Percentiles rank a stretch among this genome's conserved stretches.
These are phyloP conservation scores for Porodaedalea pini DNA, from an alignment of 1,284 basidiomycete genomes.

Conservation along the genomic window DNA sequence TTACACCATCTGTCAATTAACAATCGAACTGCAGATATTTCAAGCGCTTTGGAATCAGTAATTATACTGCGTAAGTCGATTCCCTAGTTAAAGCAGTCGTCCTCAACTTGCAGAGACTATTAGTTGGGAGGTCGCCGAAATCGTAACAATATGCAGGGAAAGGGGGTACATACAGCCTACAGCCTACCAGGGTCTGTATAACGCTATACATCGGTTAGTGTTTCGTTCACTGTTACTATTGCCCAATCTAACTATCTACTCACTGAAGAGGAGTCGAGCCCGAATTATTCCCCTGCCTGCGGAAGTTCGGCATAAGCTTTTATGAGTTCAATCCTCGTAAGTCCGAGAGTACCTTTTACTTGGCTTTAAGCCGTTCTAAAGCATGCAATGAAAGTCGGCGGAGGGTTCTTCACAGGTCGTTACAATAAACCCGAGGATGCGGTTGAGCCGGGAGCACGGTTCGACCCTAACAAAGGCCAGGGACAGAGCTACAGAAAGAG, in stretches of 20 bases:
- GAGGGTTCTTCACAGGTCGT: slow-evolving; percentile 43
- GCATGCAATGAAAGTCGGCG: slow-evolving; percentile 28
- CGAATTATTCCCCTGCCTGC: slow-evolving; percentile 60
- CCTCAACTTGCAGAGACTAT: not conserved
- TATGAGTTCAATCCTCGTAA: slow-evolving; percentile 50
- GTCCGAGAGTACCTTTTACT: not conserved
- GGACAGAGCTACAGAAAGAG: not conserved
- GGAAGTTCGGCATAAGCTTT: slow-evolving; percentile 60
- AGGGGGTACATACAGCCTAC: slow-evolving; percentile 60
- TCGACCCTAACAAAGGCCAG: slow-evolving; percentile 30
- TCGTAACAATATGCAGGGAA: slow-evolving; percentile 49
- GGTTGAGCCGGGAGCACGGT: slow-evolving; percentile 41
- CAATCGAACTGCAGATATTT: not conserved
- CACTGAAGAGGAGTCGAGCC: slow-evolving; percentile 41
- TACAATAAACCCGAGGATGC: slow-evolving; percentile 32
- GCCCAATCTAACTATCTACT: not conserved
- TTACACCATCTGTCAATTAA: not conserved
- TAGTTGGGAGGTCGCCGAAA: slow-evolving; percentile 61
- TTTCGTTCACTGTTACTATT: not conserved
- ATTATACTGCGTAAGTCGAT: slow-evolving; percentile 39
- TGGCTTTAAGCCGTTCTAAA: not conserved
- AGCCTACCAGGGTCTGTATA: slow-evolving; percentile 62
- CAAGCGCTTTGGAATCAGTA: slow-evolving; percentile 48
- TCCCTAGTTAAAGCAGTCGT: not conserved
- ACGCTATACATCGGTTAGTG: slow-evolving; percentile 40